Conservation (phyloP, 2,329 filamentous ascomycete species). For the Aspergillus sp. region DNA sequence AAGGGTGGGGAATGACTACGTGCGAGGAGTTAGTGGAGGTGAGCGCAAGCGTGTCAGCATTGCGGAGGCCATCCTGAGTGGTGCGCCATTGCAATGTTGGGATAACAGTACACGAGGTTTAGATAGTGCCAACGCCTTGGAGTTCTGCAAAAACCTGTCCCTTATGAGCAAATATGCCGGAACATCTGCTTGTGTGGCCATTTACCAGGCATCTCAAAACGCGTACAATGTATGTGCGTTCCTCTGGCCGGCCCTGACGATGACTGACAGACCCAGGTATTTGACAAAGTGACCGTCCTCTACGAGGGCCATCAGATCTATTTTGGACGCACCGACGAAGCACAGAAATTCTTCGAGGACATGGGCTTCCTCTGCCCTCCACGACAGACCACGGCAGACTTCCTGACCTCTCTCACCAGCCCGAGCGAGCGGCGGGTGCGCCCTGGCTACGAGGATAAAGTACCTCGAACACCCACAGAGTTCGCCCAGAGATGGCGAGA, state of each 20-base stretch:
- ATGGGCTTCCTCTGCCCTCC: slow-evolving; percentile 69
- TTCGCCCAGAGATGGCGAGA: slow-evolving; percentile 61
- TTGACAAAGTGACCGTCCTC: slow-evolving; percentile 71
- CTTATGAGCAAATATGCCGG: slow-evolving; percentile 51
- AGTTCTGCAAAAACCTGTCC: slow-evolving; percentile 55
- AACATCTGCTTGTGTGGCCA: slow-evolving; percentile 54
- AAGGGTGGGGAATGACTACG: slow-evolving; percentile 54
- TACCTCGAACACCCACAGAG: slow-evolving; percentile 69
- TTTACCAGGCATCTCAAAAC: slow-evolving; percentile 53
- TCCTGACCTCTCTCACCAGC: slow-evolving; percentile 69
- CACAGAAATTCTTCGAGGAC: slow-evolving; percentile 65
- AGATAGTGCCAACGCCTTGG: slow-evolving; percentile 56
- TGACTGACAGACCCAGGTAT: slow-evolving; percentile 48
- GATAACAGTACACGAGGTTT: slow-evolving; percentile 52
- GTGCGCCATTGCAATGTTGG: slow-evolving; percentile 49
- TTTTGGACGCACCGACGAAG: slow-evolving; percentile 64
- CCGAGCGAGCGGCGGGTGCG: slow-evolving; percentile 59
- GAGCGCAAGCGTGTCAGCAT: slow-evolving; percentile 63
- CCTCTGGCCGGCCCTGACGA: not conserved
- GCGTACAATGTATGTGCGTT: slow-evolving; percentile 47
- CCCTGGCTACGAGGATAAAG: slow-evolving; percentile 61
- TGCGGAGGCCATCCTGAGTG: slow-evolving; percentile 52
- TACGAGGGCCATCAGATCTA: slow-evolving; percentile 78
- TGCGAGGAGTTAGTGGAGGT: slow-evolving; percentile 62
- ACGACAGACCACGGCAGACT: slow-evolving; percentile 70